A percentile compares a stretch with the other conserved stretches of the same genome.
These are phyloP conservation scores for Phialemonium atrogriseum DNA, from an alignment of 2,329 filamentous ascomycete species.

Conservation along the genomic window DNA sequence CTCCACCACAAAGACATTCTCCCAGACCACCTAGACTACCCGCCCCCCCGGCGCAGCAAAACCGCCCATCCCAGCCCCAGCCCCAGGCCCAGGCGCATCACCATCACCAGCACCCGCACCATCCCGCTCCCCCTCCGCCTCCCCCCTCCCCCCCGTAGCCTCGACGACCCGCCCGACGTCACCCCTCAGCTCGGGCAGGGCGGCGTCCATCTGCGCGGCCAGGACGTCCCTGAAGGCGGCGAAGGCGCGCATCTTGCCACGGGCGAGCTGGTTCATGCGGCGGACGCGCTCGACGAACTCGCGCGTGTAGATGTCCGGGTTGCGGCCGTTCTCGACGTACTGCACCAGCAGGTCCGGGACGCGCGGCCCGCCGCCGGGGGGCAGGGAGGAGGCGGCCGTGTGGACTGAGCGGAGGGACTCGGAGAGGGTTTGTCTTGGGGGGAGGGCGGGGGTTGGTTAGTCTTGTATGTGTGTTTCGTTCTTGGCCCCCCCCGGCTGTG, in stretches of 20 bases:
- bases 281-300: constrained; percentile 65
- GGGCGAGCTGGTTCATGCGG: constrained; percentile 57
- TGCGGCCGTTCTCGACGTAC: constrained; percentile 64
- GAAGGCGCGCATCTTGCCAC: constrained; percentile 57
- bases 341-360: constrained; percentile 56
- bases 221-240: constrained; percentile 52
- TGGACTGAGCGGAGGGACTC: constrained; percentile 30
- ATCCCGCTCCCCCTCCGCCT: neutral
- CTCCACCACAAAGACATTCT: too few species aligned
- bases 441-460: constrained; percentile 22
- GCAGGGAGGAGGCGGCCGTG: constrained; percentile 29
- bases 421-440: constrained; percentile 23
- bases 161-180: constrained; percentile 44
- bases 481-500: too few species aligned
- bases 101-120: neutral
- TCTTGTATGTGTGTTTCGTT: too few species aligned
- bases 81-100: neutral
- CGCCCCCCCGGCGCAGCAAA: too few species aligned
- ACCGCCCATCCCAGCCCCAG: constrained; percentile 5
- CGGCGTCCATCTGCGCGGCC: constrained; percentile 46
- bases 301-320: constrained; percentile 66
- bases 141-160: constrained; percentile 28
- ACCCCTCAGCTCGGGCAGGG: constrained; percentile 50
- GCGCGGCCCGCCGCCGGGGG: constrained; percentile 9
- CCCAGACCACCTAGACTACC: too few species aligned